These are phyloP conservation scores for Sporothrix variecibatus DNA, from an alignment of 2,329 filamentous ascomycete genomes.

Conservation along the genomic window DNA sequence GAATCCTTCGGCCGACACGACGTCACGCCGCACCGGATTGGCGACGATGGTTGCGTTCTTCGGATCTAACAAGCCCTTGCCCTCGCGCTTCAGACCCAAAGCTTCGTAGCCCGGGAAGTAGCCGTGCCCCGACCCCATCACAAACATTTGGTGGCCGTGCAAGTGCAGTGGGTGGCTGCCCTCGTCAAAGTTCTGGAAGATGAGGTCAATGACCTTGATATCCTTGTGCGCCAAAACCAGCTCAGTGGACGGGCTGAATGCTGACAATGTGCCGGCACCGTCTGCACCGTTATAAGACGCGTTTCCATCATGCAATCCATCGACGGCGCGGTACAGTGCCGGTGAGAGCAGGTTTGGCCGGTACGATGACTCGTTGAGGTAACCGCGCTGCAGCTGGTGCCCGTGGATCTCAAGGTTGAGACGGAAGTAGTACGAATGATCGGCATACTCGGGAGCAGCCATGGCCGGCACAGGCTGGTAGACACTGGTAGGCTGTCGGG, in stretches of 20 bases:
- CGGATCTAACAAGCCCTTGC: slow-evolving; percentile 41
- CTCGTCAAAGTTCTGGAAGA: slow-evolving; percentile 48
- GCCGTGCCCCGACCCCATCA: slow-evolving; percentile 63
- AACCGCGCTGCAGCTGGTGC: slow-evolving; percentile 59
- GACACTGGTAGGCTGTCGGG: slow-evolving; percentile 35
- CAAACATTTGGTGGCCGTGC: slow-evolving; percentile 48
- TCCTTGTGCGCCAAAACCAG: slow-evolving; percentile 65
- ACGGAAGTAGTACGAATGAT: slow-evolving; percentile 56
- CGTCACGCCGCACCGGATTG: slow-evolving; percentile 53
- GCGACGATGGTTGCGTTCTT: slow-evolving; percentile 38
- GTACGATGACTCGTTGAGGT: slow-evolving; percentile 59
- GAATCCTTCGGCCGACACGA: slow-evolving; percentile 47
- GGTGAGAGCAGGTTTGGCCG: slow-evolving; percentile 51
- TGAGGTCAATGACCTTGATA: slow-evolving; percentile 67
- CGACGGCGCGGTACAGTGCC: slow-evolving; percentile 52
- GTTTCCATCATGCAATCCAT: slow-evolving; percentile 46
- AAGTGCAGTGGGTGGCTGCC: slow-evolving; percentile 34
- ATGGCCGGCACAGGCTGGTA: slow-evolving; percentile 48
- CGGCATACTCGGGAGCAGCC: slow-evolving; percentile 48
- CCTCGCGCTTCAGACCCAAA: slow-evolving; percentile 39
- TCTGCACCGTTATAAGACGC: slow-evolving; percentile 52
- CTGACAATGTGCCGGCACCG: slow-evolving; percentile 50
- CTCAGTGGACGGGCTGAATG: slow-evolving; percentile 45
- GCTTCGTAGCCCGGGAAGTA: slow-evolving; percentile 49
- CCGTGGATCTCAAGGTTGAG: slow-evolving; percentile 62